A percentile compares a stretch with the other conserved stretches of the same genome.
phyloP scores from a whole-genome alignment of 2,329 filamentous ascomycete genomes.

The Monosporascus sp. region DNA sequence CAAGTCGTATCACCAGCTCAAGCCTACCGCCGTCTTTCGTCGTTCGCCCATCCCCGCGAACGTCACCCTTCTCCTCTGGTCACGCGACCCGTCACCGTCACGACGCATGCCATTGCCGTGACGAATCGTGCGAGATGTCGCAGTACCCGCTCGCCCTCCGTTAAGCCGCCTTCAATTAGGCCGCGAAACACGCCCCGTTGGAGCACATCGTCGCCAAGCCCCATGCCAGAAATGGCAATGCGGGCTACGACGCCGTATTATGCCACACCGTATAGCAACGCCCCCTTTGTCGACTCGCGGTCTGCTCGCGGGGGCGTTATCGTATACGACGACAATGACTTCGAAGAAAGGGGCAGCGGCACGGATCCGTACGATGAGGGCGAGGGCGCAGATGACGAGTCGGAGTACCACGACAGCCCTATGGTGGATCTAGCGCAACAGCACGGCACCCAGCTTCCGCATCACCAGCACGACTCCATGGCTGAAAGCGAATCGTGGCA shows the following conservation, averaged over 20 bases:
- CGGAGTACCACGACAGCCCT: conserved; percentile 18
- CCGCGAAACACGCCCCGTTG: conserved; percentile 48
- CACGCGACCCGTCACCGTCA: conserved; percentile 24
- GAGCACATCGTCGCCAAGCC: conserved; percentile 43
- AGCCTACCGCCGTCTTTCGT: conserved; percentile 41
- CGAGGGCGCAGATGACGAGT: conserved; percentile 28
- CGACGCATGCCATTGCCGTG: conserved; percentile 23
- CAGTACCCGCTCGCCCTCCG: conserved; percentile 54
- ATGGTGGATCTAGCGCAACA: conserved; percentile 26
- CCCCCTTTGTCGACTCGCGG: conserved; percentile 39
- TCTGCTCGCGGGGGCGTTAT: conserved; percentile 22
- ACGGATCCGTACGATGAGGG: conserved; percentile 31
- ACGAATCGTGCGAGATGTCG: conserved; percentile 32
- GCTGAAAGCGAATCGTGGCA: conserved; percentile 11
- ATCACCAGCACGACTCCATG: neutral
- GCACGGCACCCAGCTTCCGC: conserved; percentile 15
- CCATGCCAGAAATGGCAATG: conserved; percentile 28
- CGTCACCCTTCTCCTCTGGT: conserved; percentile 35
- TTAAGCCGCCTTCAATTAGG: conserved; percentile 27
- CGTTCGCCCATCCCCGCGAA: conserved; percentile 33
- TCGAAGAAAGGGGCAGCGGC: conserved; percentile 18
- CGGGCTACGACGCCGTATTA: conserved; percentile 58
- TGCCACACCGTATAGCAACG: conserved; percentile 68
- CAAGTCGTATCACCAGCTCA: conserved; percentile 34
- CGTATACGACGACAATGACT: conserved; percentile 24